A percentile compares a stretch with the other conserved stretches of the same genome.
These are phyloP conservation scores for Candida suzukii DNA, from an alignment of 805 yeast genomes.

Conservation along the genomic window DNA sequence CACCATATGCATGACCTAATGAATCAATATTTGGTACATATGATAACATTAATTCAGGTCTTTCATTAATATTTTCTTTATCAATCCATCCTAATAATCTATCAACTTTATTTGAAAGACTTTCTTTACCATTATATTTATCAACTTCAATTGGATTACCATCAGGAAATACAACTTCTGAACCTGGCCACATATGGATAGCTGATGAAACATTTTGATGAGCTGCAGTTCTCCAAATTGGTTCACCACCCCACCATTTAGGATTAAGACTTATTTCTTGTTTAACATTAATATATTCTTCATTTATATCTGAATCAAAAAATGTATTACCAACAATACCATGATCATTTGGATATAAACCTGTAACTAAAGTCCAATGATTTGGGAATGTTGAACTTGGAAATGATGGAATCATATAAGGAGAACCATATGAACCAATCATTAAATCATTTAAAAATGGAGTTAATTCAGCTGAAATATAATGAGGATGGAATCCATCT, in stretches of 20 bases:
- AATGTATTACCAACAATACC: constrained; percentile 85
- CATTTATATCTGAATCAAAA: constrained; percentile 49
- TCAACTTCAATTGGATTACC: constrained; percentile 53
- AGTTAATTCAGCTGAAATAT: constrained; percentile 56
- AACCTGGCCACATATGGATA: constrained; percentile 97
- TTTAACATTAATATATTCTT: constrained; percentile 58
- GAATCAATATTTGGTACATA: constrained; percentile 81
- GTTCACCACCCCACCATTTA: constrained; percentile 86
- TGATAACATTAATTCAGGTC: constrained; percentile 74
- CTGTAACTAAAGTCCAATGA: constrained; percentile 88
- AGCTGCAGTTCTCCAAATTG: constrained; percentile 76
- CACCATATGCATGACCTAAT: constrained; percentile 69
- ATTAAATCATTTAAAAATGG: constrained; percentile 63
- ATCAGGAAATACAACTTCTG: constrained; percentile 56
- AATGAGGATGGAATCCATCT: constrained; percentile 91
- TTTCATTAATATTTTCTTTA: constrained; percentile 31
- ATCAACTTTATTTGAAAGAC: constrained; percentile 47
- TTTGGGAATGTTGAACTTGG: constrained; percentile 90
- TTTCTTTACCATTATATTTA: constrained; percentile 57
- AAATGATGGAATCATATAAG: constrained; percentile 81
- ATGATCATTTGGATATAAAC: constrained; percentile 74
- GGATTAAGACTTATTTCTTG: constrained; percentile 44
- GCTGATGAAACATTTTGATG: constrained; percentile 57
- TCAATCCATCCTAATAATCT: constrained; percentile 67
- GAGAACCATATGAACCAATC: constrained; percentile 51